Evolutionary conservation across 2,329 filamentous ascomycete genomes (phyloP).

Genomic region (Epichloe elymi): DNA sequence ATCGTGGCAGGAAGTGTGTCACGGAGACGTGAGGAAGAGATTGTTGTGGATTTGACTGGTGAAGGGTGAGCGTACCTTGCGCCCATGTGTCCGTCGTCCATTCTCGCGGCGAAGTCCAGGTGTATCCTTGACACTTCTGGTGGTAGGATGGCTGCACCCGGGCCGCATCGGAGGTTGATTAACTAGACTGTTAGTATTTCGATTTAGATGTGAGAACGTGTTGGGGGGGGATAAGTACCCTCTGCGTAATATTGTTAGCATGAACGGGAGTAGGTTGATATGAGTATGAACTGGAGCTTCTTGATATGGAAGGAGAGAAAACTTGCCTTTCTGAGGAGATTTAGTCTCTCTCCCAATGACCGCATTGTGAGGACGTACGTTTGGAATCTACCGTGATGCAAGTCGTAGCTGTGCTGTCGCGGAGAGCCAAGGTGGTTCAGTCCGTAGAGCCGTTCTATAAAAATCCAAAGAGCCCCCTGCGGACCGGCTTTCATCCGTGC

Average conservation of each 20-base stretch:
- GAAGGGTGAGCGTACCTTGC: conserved; percentile 42
- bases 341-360: conserved; percentile 54
- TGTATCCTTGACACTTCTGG: conserved; percentile 62
- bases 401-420: background rate
- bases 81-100: conserved; percentile 57
- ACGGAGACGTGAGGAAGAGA: conserved; percentile 13
- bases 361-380: conserved; percentile 18
- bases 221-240: conserved; percentile 21
- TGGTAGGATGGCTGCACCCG: conserved; percentile 72
- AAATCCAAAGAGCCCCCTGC: background rate
- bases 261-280: background rate
- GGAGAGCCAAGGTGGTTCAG: background rate
- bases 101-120: conserved; percentile 52
- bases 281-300: background rate
- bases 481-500: conserved; percentile 14
- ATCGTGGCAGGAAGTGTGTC: background rate
- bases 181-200: conserved; percentile 37
- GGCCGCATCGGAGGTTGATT: conserved; percentile 62
- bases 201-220: background rate
- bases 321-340: conserved; percentile 59
- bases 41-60: conserved; percentile 3
- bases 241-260: conserved; percentile 19
- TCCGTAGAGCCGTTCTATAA: background rate
- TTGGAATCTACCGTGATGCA: background rate
- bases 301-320: background rate